These are phyloP conservation scores for Wallacemonas sp. DNA, from an alignment of 208 protist genomes.

Conservation along the genomic window DNA sequence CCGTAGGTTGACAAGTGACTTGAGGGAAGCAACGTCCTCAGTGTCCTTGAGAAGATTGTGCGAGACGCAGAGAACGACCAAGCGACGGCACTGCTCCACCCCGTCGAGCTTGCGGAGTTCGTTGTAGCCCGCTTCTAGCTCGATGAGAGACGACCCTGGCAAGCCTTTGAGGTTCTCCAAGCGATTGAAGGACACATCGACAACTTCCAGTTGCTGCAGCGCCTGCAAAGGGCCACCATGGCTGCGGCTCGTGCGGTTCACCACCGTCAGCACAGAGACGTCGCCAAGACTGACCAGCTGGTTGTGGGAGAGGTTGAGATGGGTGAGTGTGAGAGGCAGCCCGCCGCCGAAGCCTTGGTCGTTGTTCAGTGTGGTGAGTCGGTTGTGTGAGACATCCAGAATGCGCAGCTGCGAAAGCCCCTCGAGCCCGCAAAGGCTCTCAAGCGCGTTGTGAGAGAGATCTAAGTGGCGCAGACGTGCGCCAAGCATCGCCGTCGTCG, in stretches of 20 bases:
- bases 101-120: conserved; percentile 42
- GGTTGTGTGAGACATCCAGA: conserved; percentile 77
- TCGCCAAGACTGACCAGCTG: conserved; percentile 42
- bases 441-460: conserved; percentile 74
- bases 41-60: conserved; percentile 65
- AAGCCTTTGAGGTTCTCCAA: conserved; percentile 58
- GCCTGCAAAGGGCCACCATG: conserved; percentile 44
- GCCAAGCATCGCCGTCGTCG: too few relatives aligned
- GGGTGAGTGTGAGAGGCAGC: conserved; percentile 45
- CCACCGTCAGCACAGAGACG: conserved; percentile 5
- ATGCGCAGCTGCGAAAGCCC: conserved; percentile 57
- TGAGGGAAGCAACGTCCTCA: conserved; percentile 38
- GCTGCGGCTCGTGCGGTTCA: conserved; percentile 17
- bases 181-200: conserved; percentile 77
- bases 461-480: conserved; percentile 30
- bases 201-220: conserved; percentile 46
- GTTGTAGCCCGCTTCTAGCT: conserved; percentile 67
- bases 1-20: conserved; percentile 30
- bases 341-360: conserved; percentile 21
- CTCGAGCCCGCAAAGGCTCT: conserved; percentile 47
- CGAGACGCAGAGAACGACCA: conserved; percentile 51
- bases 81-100: conserved; percentile 50
- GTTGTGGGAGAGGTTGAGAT: conserved; percentile 81
- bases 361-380: conserved; percentile 40
- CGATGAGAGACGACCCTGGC: conserved; percentile 43